Percentiles rank a stretch among this genome's conserved stretches.
phyloP scores from a whole-genome alignment of 305 asterid species.

The Fraxinus platypoda region DNA sequence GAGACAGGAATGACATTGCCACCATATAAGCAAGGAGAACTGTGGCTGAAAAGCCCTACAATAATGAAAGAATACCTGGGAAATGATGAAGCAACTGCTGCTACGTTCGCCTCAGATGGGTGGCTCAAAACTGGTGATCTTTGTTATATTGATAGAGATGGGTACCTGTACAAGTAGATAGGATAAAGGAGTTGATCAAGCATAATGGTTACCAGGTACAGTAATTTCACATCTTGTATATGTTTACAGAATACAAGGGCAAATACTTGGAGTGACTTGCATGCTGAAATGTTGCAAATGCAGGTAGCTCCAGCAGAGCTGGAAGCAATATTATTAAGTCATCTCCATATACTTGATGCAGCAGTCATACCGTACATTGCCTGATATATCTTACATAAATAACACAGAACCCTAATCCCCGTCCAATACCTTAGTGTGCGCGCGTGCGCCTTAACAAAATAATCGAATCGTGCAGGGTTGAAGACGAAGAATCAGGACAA shows the following conservation, averaged over 20 bases:
- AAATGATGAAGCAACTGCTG: conserved; percentile 59
- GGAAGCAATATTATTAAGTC: conserved; percentile 65
- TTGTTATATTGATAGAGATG: conserved; percentile 67
- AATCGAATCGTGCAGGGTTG: conserved; percentile 39
- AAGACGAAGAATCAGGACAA: conserved; percentile 77
- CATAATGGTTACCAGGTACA: conserved; percentile 80
- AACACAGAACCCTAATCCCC: neutral
- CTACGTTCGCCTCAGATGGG: conserved; percentile 55
- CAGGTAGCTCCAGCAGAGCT: conserved; percentile 84
- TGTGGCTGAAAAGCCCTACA: conserved; percentile 66
- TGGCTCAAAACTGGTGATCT: conserved; percentile 83
- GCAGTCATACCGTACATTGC: conserved; percentile 69
- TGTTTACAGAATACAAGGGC: neutral
- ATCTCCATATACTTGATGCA: conserved; percentile 68
- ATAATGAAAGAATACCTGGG: conserved; percentile 75
- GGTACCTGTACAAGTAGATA: conserved; percentile 60
- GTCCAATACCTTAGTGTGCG: neutral
- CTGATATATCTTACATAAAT: neutral
- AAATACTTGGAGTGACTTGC: neutral
- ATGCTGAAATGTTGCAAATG: conserved; percentile 18
- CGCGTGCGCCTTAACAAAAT: neutral
- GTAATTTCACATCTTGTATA: neutral
- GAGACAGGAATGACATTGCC: conserved; percentile 54
- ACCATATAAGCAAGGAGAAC: conserved; percentile 61
- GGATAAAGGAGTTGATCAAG: conserved; percentile 76